These are phyloP conservation scores for Musa schizocarpa DNA, from an alignment of 176 grass and related monocot species.

Conservation along the genomic window DNA sequence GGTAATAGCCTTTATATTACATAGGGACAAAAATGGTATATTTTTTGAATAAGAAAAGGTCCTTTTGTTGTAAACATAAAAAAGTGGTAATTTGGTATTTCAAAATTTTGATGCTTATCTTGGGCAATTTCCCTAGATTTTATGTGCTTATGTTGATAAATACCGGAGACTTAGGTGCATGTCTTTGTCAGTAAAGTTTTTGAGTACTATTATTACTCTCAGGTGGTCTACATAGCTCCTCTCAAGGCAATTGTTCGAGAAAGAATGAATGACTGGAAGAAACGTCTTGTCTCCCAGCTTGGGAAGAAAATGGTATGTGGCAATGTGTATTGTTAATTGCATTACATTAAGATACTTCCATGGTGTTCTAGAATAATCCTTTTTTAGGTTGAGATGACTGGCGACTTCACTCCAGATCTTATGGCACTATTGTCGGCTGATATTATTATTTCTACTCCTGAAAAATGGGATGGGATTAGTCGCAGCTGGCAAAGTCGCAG, in stretches of 20 bases:
- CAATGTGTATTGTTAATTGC: neutral
- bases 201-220: slow-evolving; percentile 5
- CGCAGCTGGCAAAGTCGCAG: slow-evolving; percentile 90
- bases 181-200: neutral
- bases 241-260: slow-evolving; percentile 90
- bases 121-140: neutral
- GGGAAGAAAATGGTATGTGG: slow-evolving; percentile 82
- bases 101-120: neutral
- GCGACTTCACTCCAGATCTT: slow-evolving; percentile 91
- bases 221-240: slow-evolving; percentile 97
- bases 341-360: neutral
- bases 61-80: neutral
- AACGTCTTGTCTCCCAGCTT: slow-evolving; percentile 73
- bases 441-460: slow-evolving; percentile 97
- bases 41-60: neutral
- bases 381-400: slow-evolving; percentile 93
- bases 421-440: slow-evolving; percentile 82
- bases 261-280: slow-evolving; percentile 95
- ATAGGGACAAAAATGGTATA: neutral
- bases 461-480: slow-evolving; percentile 99
- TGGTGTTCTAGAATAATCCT: slow-evolving; percentile 19
- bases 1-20: neutral
- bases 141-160: neutral
- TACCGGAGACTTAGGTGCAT: neutral
- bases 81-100: neutral